Evolutionary conservation across 192 early-diverging fungal genomes (phyloP).

Genomic region (Backusella tuberculispora): DNA sequence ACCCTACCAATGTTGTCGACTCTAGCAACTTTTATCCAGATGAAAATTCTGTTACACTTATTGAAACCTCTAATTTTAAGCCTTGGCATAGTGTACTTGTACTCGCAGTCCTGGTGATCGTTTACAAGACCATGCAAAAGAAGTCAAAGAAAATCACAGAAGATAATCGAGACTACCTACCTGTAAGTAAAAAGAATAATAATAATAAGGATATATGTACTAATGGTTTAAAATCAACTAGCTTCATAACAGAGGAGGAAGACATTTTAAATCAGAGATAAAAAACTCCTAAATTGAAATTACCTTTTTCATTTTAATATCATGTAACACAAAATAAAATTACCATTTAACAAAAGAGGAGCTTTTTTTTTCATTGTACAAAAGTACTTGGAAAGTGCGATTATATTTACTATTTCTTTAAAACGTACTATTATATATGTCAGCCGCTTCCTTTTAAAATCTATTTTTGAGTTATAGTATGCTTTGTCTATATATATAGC

Average conservation of each 20-base stretch:
- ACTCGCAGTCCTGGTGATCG: background rate
- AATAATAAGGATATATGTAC: background rate
- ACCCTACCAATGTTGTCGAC: background rate
- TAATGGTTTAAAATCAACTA: background rate
- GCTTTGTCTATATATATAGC: too few relatives aligned
- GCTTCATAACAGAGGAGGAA: slow-evolving; percentile 5
- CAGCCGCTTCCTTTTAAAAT: too few relatives aligned
- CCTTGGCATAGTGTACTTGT: slow-evolving; percentile 2
- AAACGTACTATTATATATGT: too few relatives aligned
- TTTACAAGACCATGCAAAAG: background rate
- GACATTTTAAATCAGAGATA: slow-evolving; percentile 5
- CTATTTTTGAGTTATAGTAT: too few relatives aligned
- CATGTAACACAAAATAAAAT: slow-evolving; percentile 13
- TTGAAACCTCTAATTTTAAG: slow-evolving; percentile 1
- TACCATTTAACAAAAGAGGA: background rate
- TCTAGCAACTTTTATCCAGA: slow-evolving; percentile 1
- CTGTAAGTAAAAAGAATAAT: background rate
- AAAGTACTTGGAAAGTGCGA: too few relatives aligned
- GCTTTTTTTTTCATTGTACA: background rate
- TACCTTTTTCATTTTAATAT: background rate
- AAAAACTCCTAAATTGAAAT: background rate
- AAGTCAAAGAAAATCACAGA: background rate
- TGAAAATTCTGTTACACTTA: background rate
- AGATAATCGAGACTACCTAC: background rate
- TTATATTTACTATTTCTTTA: too few relatives aligned